phyloP scores from a whole-genome alignment of 2,329 filamentous ascomycete genomes.

The Fusarium cyanostomum region DNA sequence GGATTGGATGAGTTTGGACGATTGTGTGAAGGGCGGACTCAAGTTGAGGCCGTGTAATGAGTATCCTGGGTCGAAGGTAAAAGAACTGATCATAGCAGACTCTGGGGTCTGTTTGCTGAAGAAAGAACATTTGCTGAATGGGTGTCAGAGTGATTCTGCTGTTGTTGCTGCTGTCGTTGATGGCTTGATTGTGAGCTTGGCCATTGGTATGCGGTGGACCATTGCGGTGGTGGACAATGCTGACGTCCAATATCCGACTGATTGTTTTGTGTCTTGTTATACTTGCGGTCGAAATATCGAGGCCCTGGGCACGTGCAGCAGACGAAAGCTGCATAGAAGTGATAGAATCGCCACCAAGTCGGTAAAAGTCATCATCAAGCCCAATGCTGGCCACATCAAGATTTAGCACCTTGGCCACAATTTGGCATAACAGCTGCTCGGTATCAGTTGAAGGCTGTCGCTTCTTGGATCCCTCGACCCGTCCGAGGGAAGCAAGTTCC shows the following conservation, averaged over 20 bases:
- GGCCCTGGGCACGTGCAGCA: constrained; percentile 4
- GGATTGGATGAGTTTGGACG: constrained; percentile 8
- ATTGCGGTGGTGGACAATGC: neutral
- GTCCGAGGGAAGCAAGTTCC: constrained; percentile 3
- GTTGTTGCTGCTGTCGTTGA: neutral
- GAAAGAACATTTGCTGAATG: constrained; percentile 20
- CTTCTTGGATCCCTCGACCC: neutral
- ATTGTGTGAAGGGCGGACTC: constrained; percentile 2
- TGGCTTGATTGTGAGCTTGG: neutral
- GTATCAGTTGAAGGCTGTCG: neutral
- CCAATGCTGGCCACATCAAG: neutral
- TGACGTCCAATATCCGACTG: constrained; percentile 3
- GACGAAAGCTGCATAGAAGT: constrained; percentile 23
- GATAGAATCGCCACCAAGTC: constrained; percentile 16
- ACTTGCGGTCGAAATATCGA: constrained; percentile 2
- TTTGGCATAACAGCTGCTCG: constrained; percentile 1
- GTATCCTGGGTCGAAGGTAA: constrained; percentile 6
- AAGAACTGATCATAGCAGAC: constrained; percentile 16
- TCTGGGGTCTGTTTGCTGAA: constrained; percentile 7
- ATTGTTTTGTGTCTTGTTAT: constrained; percentile 6
- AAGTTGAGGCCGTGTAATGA: neutral
- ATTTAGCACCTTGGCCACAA: constrained; percentile 1
- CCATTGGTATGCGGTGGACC: neutral
- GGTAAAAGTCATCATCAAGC: constrained; percentile 9
- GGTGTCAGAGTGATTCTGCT: neutral